Conservation (phyloP, 2,329 filamentous ascomycete genomes). For the Trichoderma simmonsii region DNA sequence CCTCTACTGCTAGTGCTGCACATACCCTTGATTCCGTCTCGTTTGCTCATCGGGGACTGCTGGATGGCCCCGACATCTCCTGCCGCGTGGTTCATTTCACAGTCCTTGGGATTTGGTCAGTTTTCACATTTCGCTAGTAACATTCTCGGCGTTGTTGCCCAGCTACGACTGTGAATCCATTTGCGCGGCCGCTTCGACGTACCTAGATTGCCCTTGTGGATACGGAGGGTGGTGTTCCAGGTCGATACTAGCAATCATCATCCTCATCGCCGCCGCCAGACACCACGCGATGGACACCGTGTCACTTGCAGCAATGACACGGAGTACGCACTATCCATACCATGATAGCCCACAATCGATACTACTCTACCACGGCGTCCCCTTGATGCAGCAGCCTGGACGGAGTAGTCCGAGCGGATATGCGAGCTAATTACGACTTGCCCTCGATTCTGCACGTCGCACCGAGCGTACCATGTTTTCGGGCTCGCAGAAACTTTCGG, state of each 20-base stretch:
- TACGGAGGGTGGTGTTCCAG: background rate
- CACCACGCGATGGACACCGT: conserved; percentile 2
- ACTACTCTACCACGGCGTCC: conserved; percentile 2
- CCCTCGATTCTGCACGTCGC: background rate
- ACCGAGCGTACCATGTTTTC: conserved; percentile 10
- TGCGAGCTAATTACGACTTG: background rate
- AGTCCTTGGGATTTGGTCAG: conserved; percentile 1
- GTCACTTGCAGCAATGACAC: background rate
- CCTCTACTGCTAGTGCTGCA: background rate
- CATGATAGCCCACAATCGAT: background rate
- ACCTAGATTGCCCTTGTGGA: background rate
- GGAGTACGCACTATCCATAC: background rate
- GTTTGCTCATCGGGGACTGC: background rate
- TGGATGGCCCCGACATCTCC: background rate
- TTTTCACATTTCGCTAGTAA: conserved; percentile 11
- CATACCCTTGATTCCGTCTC: background rate
- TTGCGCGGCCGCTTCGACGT: conserved; percentile 6
- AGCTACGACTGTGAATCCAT: conserved; percentile 4
- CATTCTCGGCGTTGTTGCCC: conserved; percentile 13
- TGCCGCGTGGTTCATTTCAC: conserved; percentile 1
- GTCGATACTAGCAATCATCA: background rate
- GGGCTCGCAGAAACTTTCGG: conserved; percentile 1
- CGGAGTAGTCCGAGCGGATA: conserved; percentile 15
- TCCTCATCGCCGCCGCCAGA: background rate
- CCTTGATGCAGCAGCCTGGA: conserved; percentile 1